phyloP scores from a whole-genome alignment of 2,329 filamentous ascomycete genomes.

The Penicillium psychrosexuale region DNA sequence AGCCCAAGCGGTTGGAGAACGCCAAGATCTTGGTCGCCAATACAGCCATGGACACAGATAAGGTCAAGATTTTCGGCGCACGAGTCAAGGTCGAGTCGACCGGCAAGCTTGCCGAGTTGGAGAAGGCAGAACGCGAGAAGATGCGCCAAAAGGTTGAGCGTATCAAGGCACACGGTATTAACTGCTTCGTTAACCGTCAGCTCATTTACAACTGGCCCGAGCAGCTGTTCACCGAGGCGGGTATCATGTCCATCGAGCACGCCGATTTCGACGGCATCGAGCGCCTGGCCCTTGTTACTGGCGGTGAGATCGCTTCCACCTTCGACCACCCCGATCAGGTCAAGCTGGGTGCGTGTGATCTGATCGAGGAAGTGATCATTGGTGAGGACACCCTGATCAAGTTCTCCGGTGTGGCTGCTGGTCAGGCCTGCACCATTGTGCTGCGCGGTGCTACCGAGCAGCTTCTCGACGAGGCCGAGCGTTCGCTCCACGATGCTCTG shows the following conservation, averaged over 20 bases:
- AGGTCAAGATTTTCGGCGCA: constrained; percentile 99
- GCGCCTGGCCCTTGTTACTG: constrained; percentile 88
- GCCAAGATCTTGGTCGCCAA: constrained; percentile 98
- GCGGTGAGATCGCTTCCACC: constrained; percentile 94
- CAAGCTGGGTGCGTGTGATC: constrained; percentile 89
- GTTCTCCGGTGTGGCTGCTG: constrained; percentile 92
- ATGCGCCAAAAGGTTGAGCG: constrained; percentile 99
- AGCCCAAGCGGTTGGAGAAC: constrained; percentile 95
- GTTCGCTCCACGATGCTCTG: constrained; percentile 91
- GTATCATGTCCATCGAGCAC: constrained; percentile 98
- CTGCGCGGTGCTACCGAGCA: constrained; percentile 95
- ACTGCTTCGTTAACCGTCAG: constrained; percentile 99
- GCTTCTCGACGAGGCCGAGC: constrained; percentile 92
- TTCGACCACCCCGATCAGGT: constrained; percentile 98
- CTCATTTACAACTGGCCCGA: constrained; percentile 99
- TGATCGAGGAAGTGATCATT: constrained; percentile 97
- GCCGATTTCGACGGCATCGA: constrained; percentile 99
- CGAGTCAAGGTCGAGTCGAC: constrained; percentile 95
- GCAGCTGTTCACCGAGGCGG: constrained; percentile 95
- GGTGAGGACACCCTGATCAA: constrained; percentile 96
- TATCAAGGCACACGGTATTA: constrained; percentile 98
- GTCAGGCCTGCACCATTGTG: constrained; percentile 93
- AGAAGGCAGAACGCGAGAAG: constrained; percentile 98
- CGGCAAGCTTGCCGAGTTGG: constrained; percentile 93
- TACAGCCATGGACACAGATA: constrained; percentile 99